Evolutionary conservation across 129 eudicot genomes (phyloP), one percentile per base, ranked within the genome.

Genomic region (Smallanthus sonchifolius): DNA sequence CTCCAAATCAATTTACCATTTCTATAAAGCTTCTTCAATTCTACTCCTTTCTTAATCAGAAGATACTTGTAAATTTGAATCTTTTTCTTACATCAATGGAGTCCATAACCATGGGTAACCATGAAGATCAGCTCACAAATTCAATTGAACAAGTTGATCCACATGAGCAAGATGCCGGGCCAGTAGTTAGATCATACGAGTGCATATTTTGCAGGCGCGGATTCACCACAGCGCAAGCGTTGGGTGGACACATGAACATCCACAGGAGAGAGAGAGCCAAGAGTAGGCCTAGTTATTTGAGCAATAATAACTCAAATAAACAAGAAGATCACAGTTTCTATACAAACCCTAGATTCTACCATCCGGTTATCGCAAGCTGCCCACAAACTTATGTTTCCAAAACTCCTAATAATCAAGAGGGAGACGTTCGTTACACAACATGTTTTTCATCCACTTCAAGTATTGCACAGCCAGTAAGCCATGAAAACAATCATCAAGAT

Each of bases 241-340:
- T 90, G 62, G 96, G 96, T 61, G 96, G 96, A 8, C 96, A 90
- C 80, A 90, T 90, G 97, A 91, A 91, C 61, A 88, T 91, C 72
- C 97, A 91, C 24, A 67, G 97, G 37, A 88, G 83, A 84, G 95
- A 91, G 63, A 79, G 95, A 76, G 86, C 86, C 17, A 82, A 80
- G 67, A 81, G 9, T 17, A 84, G 73, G 48, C 77, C 84, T 16
- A 16, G 20, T 74, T 7, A 15, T 65, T n/a, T 38, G 43, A 69
- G 52, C 45, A 24, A 65, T 60, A 54, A 68, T 32, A 62, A 62
- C 74, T 72, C 80, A 36, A 75, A 51, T 70, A 83, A 75, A 69
- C 79, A 80, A 57, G 55, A 37, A 13, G 75, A 75, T n/a, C 35
- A 80, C 66, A 40, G 40, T 62, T 67, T 10, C 35, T 65, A 79